A percentile compares a stretch with the other conserved stretches of the same genome.
phyloP scores from a whole-genome alignment of 441 rosid genomes.

The Macaranga tanarius region DNA sequence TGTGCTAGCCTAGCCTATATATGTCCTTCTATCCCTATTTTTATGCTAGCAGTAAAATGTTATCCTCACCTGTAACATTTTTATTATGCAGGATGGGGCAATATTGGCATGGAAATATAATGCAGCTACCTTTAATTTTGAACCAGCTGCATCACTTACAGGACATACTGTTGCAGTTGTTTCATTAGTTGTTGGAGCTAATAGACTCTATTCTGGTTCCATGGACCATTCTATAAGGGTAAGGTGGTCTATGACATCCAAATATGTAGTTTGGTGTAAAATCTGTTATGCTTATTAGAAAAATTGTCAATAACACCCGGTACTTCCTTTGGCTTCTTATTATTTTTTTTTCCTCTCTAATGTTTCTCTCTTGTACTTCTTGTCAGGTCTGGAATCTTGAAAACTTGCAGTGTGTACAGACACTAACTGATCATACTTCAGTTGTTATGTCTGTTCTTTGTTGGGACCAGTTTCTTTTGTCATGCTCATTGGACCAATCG shows the following conservation, averaged over 20 bases:
- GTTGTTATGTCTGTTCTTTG: slow-evolving; percentile 98
- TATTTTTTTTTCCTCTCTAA: neutral
- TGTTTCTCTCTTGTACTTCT: slow-evolving; percentile 11
- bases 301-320: neutral
- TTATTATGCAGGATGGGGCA: slow-evolving; percentile 70
- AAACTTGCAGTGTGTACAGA: slow-evolving; percentile 87
- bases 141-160: slow-evolving; percentile 72
- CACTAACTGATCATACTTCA: slow-evolving; percentile 67
- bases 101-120: slow-evolving; percentile 93
- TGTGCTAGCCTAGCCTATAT: neutral
- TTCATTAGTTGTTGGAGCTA: slow-evolving; percentile 90
- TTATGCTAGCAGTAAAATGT: neutral
- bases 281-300: slow-evolving; percentile 4
- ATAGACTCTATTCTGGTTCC: slow-evolving; percentile 91
- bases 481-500: slow-evolving; percentile 93
- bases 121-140: slow-evolving; percentile 61
- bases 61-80: neutral
- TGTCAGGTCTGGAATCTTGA: slow-evolving; percentile 93
- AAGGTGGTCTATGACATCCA: slow-evolving; percentile 18
- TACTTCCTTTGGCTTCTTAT: neutral
- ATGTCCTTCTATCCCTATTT: neutral
- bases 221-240: slow-evolving; percentile 90
- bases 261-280: neutral
- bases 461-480: slow-evolving; percentile 98
- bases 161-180: slow-evolving; percentile 78